Base-by-base conservation (phyloP, 495 filamentous ascomycete genomes). In the Bombardia bombarda region DNA sequence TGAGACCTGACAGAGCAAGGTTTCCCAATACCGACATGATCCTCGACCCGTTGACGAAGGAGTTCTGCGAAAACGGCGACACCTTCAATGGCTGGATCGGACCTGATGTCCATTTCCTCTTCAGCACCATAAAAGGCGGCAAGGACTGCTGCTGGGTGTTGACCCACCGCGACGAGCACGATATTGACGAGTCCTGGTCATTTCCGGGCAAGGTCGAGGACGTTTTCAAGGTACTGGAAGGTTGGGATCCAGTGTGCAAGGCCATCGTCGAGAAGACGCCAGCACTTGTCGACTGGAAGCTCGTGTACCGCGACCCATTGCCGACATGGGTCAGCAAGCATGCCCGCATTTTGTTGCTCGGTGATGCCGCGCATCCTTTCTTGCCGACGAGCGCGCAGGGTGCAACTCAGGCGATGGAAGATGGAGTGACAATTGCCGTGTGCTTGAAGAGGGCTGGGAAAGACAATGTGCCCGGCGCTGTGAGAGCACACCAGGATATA, bases 321-420 rank as follows among this genome's bases (percentile, higher is more conserved):
- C 75, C 77, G 7, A 74, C 65, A 0, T 84, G 80, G 80, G 69
- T 78, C 0, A 80, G 73, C 36, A 64, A 73, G 24, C 62, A 74
- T 4, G 77, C 72, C 16, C 56, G 75, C 8, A 77, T 83, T 26
- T 53, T 73, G 19, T 60, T 80, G 26, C 52, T 83, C 14, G 80
- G 80, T 5, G 81, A 83, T 36, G 67, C 75, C 3, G 80, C 80
- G 12, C 81, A 85, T 55, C 74, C 79, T 0, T 82, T 83, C 51
- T 55, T 83, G 28, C 80, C 80, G 0, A 82, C 78, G 0, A 75
- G 70, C 9, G 75, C 72, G 0, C 76, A 82, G 51, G 81, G 80
- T 0, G 80, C 77, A 0, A 79, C 77, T 0, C 78, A 82, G 51
- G 80, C 81, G 0, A 70, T 85, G 55, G 81, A 85, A 49, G 81